phyloP scores from a whole-genome alignment of 1,139 yeast species.

The Pichia cactophila region DNA sequence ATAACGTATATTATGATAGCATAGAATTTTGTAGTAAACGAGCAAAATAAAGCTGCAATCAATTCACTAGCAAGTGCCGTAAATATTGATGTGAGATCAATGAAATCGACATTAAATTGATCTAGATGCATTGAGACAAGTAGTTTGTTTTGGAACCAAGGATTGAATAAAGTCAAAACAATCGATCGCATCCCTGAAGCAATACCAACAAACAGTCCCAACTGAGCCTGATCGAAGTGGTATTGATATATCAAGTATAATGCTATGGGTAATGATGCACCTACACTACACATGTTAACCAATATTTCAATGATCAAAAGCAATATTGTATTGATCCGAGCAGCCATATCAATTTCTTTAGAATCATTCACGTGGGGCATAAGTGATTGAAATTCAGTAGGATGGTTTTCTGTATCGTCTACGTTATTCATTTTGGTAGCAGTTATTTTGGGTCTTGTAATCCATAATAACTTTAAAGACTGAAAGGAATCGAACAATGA shows the following conservation, averaged over 20 bases:
- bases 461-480: constrained; percentile 46
- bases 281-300: constrained; percentile 32
- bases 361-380: not conserved
- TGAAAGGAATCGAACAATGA: constrained; percentile 28
- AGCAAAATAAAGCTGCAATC: constrained; percentile 35
- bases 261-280: constrained; percentile 41
- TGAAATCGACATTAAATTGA: constrained; percentile 38
- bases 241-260: constrained; percentile 54
- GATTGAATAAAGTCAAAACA: constrained; percentile 36
- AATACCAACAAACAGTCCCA: constrained; percentile 54
- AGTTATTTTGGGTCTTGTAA: constrained; percentile 21
- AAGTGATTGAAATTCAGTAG: not conserved
- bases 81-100: constrained; percentile 43
- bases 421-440: constrained; percentile 10
- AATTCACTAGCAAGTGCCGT: constrained; percentile 35
- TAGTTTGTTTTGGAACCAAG: constrained; percentile 35
- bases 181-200: constrained; percentile 42
- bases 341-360: constrained; percentile 25
- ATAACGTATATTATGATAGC: constrained; percentile 25
- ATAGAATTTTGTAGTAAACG: constrained; percentile 27
- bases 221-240: constrained; percentile 49
- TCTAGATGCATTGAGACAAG: constrained; percentile 25
- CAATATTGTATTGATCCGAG: constrained; percentile 39
- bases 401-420: constrained; percentile 16
- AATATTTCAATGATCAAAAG: constrained; percentile 44